Base-by-base conservation (phyloP, 331 rosid genomes). In the Ulmus americana region DNA sequence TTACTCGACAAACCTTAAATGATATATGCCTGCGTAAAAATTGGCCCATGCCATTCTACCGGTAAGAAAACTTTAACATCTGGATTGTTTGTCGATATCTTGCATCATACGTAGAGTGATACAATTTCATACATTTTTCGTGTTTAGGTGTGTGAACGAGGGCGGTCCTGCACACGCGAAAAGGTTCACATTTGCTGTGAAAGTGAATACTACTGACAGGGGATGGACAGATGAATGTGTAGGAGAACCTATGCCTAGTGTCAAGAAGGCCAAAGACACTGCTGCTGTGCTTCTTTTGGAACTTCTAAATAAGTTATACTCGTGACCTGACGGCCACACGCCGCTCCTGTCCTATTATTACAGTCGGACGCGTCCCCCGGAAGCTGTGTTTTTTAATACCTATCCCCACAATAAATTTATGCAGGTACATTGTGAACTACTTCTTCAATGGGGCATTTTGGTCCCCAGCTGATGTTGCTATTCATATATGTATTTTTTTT, bases 121-220 rank as follows among this genome's bases (percentile, higher is more conserved):
- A 5, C 0, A 16, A 47, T 40, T 44, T 63, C 42, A 42, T 63
- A 5, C 35, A 8, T n/a, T 1, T 12, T 63, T 38, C 58, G 52
- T 67, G 46, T 79, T 35, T 18, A 94, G 97, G 86, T 94, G 99
- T 61, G 97, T 90, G 78, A 90, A 74, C 53, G 97, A 90, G 77
- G 97, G 99, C 66, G 99, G 99, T 70, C 97, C 99, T 47, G 95
- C 99, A 50, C 99, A 94, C 82, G 99, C 99, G 39, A 94, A 90
- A 81, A 84, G 88, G 90, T 94, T 94, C 71, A 94, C 99, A 5
- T 94, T 83, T 76, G 84, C 95, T 0, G 97, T 94, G 15, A 87
- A 88, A 0, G 99, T 94, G 46, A 94, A 94, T 79, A 90, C 99
- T 11, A 67, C 90, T 1, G 95, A 90, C 76, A 70, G 72, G 70